Evolutionary conservation across 1,284 basidiomycete species (phyloP), one percentile per base, ranked within the genome.

Genomic region (Sanguinoderma infundibulare): DNA sequence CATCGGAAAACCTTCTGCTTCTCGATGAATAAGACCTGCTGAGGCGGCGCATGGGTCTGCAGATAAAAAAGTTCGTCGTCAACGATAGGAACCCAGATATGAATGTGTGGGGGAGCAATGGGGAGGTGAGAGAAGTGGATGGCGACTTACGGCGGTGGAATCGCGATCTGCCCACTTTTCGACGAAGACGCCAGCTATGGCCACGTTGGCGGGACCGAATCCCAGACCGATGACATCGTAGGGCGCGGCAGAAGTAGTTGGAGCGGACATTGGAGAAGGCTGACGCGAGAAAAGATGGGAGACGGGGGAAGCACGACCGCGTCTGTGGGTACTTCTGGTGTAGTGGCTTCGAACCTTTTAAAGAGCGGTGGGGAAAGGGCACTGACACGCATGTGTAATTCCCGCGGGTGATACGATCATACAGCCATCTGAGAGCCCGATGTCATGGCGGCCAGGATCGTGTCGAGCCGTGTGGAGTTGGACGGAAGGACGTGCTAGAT

Each of bases 141-240:
- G 62, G 12, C 39, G 32, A 38, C 66, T 20, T 58, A 67, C 67
- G 35, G 53, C 49, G n/a, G 53, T 30, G n/a, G 53, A 32, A 10
- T 61, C 49, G 36, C 34, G 20, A 35, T 35, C 44, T 10, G 59
- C 62, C 64, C 65, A 67, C 69, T 72, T 82, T 49, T 79, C 83
- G 12, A 81, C 75, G 63, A 87, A 76, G 3, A 82, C 83, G 36
- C 85, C 81, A 24, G 86, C 86, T 64, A 86, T 75, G 40, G 84
- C 83, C 62, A 87, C 74, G 62, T 85, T 84, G 2, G 85, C 80
- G 28, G 85, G 85, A n/a, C 85, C 85, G 61, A 86, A 86, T 3
- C 85, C 85, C n/a, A 85, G 70, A 50, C 83, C 83, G 53, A 87
- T 73, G 34, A 85, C 66, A 72, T 87, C 83, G 71, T 78, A 83